Evolutionary conservation across 2,329 filamentous ascomycete genomes (phyloP), one percentile per base, ranked within the genome.

Genomic region (Nemania serpens): DNA sequence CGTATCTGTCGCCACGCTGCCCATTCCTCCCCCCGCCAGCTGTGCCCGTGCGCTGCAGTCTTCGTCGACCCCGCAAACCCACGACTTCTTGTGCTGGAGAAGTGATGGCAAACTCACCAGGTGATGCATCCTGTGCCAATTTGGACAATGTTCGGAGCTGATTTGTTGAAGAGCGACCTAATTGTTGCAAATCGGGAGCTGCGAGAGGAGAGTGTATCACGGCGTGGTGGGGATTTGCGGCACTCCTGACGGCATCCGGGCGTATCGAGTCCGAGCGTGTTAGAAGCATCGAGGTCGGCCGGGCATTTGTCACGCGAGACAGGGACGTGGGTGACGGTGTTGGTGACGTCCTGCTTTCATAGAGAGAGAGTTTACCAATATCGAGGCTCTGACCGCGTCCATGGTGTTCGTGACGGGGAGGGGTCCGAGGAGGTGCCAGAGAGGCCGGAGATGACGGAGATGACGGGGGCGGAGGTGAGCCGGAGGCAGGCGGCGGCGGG

Each of bases 151-250:
- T 93, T 45, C 93, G 88, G 20, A 99, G 83, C 75, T 99, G 91
- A 59, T 90, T 89, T 1, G 95, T 98, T 0, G 94, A 91, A 0
- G 95, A 98, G 69, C 91, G 91, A 59, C 94, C 90, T 17, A 99
- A 82, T 36, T 86, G 88, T 73, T 93, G 86, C 11, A 98, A 81
- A 65, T 97, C 93, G 2, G 91, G 88, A 0, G 85, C 81, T 7
- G 81, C 83, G 15, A 93, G 75, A 3, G 83, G 78, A 12, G 81
- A 70, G 69, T 78, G 75, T 61, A 76, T 72, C 22, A 77, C 52
- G 48, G 76, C 65, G 62, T 74, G 62, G 62, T 74, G 62, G 56
- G 75, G 52, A 69, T 72, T 70, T 29, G 70, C 12, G 67, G 70
- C 12, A 73, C 70, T 7, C 67, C 72, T 34, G 66, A 71, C 59